Evolutionary conservation across 306 rosid species (phyloP).

Genomic region (Glycine tomentella): DNA sequence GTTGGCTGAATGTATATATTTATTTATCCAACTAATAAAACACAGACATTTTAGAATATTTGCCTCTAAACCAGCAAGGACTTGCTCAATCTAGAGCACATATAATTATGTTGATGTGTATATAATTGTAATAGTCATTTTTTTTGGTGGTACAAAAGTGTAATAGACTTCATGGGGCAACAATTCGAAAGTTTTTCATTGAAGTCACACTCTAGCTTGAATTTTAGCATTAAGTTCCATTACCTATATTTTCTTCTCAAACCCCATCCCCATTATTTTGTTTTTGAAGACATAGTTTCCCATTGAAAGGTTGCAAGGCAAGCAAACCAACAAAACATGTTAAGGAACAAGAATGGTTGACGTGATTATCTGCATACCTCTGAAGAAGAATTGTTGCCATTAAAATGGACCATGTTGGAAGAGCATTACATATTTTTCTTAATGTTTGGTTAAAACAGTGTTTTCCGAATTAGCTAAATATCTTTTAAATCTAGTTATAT

Average conservation of each 20-base stretch:
- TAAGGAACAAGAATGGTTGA: neutral
- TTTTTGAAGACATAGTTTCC: neutral
- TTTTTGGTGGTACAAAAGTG: neutral
- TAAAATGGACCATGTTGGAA: neutral
- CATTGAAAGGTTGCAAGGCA: neutral
- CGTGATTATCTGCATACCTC: too few species aligned
- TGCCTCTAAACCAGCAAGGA: conserved; percentile 15
- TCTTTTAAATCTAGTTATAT: too few species aligned
- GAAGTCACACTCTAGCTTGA: neutral
- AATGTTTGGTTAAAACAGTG: too few species aligned
- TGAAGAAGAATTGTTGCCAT: neutral
- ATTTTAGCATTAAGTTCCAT: neutral
- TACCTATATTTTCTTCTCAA: neutral
- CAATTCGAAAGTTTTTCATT: neutral
- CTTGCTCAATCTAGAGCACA: conserved; percentile 4
- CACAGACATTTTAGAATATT: conserved; percentile 17
- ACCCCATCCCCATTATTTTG: neutral
- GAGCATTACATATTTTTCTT: neutral
- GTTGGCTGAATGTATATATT: conserved; percentile 52
- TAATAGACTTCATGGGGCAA: neutral
- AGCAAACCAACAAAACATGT: neutral
- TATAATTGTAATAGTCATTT: conserved; percentile 22
- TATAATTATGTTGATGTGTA: conserved; percentile 26
- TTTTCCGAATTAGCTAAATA: too few species aligned
- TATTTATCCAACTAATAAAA: conserved; percentile 43